Base-by-base conservation (phyloP, 148 eudicot species). In the Beta vulgaris region DNA sequence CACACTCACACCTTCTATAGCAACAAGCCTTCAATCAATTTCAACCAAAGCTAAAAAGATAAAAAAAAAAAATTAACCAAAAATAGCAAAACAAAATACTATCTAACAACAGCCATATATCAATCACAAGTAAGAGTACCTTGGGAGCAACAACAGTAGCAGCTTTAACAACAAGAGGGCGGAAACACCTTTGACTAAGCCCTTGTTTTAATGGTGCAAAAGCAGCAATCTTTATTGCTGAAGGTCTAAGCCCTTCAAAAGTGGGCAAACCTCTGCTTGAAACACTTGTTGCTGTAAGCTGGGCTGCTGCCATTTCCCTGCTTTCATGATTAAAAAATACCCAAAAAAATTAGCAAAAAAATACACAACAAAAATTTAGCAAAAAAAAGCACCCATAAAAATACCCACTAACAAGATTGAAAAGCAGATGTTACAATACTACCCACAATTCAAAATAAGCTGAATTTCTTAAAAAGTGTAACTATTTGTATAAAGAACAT, bases 91-190 rank as follows among this genome's bases (percentile, higher is more conserved):
- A 28, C 25, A 37, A 37, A 37, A 2, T 39, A 8, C 3, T 1
- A 64, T 6, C 18, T 3, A 29, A 70, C 6, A 31, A 49, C 39
- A 31, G 1, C 34, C 14, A 68, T 0, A 68, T 0, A 46, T 48
- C 13, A 51, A 40, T 19, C 11, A 42, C 19, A 68, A 8, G 19
- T 19, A 18, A 73, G 57, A 60, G 64, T 76, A 91, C 98, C 95
- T 89, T 93, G 5, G 97, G 95, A 6, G 98, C 89, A 86, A 93
- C 92, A 77, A 81, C 85, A 73, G 94, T 91, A 34, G 95, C 94
- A 68, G 97, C 94, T 84, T 87, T 93, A 77, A 93, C 94, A 76
- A 85, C 83, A 74, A 91, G 86, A 42, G 90, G 85, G 62, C 86
- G 84, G 69, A 84, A 87, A 12, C 79, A 79, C 84, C 92, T 84